Evolutionary conservation across 306 rosid species (phyloP).

Genomic region (Citrullus mucosospermus): DNA sequence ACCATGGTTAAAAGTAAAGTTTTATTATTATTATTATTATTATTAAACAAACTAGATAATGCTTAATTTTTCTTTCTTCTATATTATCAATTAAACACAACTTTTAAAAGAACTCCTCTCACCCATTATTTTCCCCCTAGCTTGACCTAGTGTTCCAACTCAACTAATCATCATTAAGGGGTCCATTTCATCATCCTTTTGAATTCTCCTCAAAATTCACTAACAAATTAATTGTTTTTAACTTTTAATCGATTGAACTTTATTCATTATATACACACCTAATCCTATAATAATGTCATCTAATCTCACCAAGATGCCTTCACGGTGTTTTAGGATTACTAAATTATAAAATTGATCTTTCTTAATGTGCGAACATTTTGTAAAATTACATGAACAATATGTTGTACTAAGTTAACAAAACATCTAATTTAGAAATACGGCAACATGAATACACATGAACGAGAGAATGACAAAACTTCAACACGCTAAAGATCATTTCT

Average conservation of each 20-base stretch:
- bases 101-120: not conserved
- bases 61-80: not conserved
- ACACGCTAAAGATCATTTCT: too few species aligned
- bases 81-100: not conserved
- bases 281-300: not conserved
- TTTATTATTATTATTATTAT: too few species aligned
- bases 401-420: not conserved
- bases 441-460: too few species aligned
- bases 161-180: not conserved
- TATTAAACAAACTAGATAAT: too few species aligned
- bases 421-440: too few species aligned
- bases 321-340: not conserved
- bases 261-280: not conserved
- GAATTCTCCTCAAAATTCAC: not conserved
- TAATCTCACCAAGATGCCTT: not conserved
- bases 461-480: too few species aligned
- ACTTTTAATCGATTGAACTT: not conserved
- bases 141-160: slow-evolving; percentile 5
- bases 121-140: not conserved
- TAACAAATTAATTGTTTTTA: not conserved
- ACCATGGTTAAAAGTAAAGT: too few species aligned
- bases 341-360: not conserved
- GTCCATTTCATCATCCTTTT: slow-evolving; percentile 8
- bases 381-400: not conserved
- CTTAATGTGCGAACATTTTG: rapidly evolving